Evolutionary conservation across 345 rosid genomes (phyloP), one percentile per base, ranked within the genome.

Genomic region (Microthlaspi erraticum): DNA sequence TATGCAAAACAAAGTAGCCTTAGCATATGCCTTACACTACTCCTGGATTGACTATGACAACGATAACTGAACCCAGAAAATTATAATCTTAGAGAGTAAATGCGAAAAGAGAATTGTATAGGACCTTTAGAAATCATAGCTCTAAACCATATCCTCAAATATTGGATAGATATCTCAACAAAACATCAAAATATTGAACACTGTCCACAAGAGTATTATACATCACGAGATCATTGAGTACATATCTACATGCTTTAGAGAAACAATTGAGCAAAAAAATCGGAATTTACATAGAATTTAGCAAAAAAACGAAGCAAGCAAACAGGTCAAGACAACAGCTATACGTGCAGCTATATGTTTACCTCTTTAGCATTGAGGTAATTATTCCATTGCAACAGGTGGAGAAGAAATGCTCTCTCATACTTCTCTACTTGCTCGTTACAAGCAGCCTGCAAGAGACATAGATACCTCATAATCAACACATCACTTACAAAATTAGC

Each of bases 331-430:
- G 8, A 42, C 53, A 52, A 60, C 8, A 50, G 19, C 19, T 48
- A 57, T 39, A 39, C n/a, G n/a, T n/a, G n/a, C n/a, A n/a, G n/a
- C n/a, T n/a, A n/a, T n/a, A n/a, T n/a, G n/a, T 26, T 20, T 17
- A 94, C 99, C 97, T 94, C 96, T 77, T 80, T 83, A 75, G 66
- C 67, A 42, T 56, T 77, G 78, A 69, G 65, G 72, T 82, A 71
- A 68, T 72, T 69, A 61, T 74, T 78, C 78, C 80, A 86, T 31
- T 81, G 82, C 64, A 94, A 82, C 53, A 94, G 81, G 77, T 87
- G 93, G 62, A 92, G 82, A 55, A 92, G 53, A 76, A 92, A 94
- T n/a, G 86, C 93, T 80, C 89, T 83, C 83, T 94, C 99, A 38
- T 69, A 78, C 37, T 83, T 88, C 65, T 87, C 97, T 52, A 84